These are phyloP conservation scores for Agastache rugosa DNA, from an alignment of 257 asterid genomes.

Conservation along the genomic window DNA sequence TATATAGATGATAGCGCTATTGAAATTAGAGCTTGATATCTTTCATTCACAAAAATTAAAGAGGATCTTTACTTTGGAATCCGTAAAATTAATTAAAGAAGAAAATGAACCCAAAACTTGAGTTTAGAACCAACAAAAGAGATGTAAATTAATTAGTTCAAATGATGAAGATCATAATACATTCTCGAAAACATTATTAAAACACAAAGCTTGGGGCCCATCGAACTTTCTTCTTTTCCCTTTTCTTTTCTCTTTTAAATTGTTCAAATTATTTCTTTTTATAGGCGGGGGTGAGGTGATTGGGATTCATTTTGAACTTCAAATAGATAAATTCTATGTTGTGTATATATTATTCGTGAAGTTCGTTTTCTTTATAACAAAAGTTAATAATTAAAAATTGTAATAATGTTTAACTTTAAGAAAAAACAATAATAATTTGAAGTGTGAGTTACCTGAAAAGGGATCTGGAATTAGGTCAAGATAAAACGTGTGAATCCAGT, in stretches of 20 bases:
- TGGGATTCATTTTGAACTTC: neutral
- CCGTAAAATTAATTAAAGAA: conserved; percentile 30
- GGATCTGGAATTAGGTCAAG: too few species aligned
- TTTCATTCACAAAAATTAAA: conserved; percentile 40
- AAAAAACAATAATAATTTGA: too few species aligned
- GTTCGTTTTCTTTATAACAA: neutral
- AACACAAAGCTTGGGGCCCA: conserved; percentile 19
- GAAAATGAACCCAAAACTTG: conserved; percentile 19
- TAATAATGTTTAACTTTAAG: too few species aligned
- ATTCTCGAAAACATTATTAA: neutral
- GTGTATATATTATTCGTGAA: neutral
- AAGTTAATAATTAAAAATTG: too few species aligned
- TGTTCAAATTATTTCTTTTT: neutral
- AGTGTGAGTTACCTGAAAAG: too few species aligned
- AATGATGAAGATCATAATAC: conserved; percentile 35
- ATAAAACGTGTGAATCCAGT: too few species aligned
- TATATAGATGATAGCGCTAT: conserved; percentile 13
- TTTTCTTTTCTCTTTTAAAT: neutral
- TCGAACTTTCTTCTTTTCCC: conserved; percentile 33
- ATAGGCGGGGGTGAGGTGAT: neutral
- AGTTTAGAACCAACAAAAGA: conserved; percentile 41
- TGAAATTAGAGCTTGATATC: conserved; percentile 38
- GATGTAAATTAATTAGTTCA: conserved; percentile 32
- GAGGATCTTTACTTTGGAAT: conserved; percentile 44
- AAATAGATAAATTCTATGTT: neutral